These are phyloP conservation scores for Penicillium canariense DNA, from an alignment of 495 filamentous ascomycete species.

Conservation along the genomic window DNA sequence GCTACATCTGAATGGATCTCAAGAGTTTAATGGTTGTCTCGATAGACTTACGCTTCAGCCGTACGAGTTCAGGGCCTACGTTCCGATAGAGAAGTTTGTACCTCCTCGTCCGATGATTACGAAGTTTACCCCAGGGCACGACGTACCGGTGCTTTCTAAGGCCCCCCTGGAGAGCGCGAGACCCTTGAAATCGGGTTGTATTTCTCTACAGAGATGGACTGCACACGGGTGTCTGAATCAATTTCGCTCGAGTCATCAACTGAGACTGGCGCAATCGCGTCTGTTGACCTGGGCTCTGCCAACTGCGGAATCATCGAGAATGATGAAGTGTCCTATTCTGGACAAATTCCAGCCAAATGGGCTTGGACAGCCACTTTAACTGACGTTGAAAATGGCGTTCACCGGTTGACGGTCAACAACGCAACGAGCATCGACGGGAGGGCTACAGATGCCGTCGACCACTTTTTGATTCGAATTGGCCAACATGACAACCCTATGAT, in stretches of 20 bases:
- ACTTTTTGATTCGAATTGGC: slow-evolving; percentile 57
- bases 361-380: slow-evolving; percentile 51
- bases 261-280: slow-evolving; percentile 38
- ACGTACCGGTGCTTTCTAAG: slow-evolving; percentile 54
- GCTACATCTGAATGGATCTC: slow-evolving; percentile 44
- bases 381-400: slow-evolving; percentile 64
- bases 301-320: slow-evolving; percentile 37
- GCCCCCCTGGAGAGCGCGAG: slow-evolving; percentile 44
- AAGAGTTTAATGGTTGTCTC: slow-evolving; percentile 56
- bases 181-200: slow-evolving; percentile 51
- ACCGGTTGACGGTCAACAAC: slow-evolving; percentile 60
- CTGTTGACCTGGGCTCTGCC: slow-evolving; percentile 41
- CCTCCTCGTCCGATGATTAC: slow-evolving; percentile 64
- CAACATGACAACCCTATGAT: slow-evolving; percentile 59
- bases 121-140: slow-evolving; percentile 63
- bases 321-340: slow-evolving; percentile 34
- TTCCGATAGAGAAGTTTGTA: slow-evolving; percentile 51
- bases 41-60: slow-evolving; percentile 50
- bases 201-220: slow-evolving; percentile 65
- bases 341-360: slow-evolving; percentile 56
- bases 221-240: slow-evolving; percentile 48
- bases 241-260: slow-evolving; percentile 56
- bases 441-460: slow-evolving; percentile 48
- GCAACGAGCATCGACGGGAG: slow-evolving; percentile 37
- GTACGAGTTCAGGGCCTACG: slow-evolving; percentile 64